phyloP scores from a whole-genome alignment of 2,329 filamentous ascomycete genomes.

The Scytalidium sp. region DNA sequence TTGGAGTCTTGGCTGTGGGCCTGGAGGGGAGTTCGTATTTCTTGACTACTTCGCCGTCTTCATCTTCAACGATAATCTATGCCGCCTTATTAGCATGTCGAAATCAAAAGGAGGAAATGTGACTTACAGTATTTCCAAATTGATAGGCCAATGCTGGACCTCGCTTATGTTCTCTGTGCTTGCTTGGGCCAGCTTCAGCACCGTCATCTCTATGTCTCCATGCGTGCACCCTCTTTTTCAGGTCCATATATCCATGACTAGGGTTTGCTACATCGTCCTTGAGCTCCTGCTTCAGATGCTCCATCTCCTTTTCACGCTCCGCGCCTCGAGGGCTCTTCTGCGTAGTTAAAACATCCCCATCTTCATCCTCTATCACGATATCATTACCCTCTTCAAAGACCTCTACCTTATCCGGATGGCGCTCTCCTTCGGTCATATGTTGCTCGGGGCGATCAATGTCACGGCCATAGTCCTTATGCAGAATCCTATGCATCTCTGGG shows the following conservation, averaged over 20 bases:
- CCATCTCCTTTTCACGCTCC: conserved; percentile 37
- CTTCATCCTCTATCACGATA: conserved; percentile 77
- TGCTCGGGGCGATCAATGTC: conserved; percentile 28
- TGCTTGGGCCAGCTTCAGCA: conserved; percentile 34
- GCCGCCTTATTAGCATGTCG: conserved; percentile 9
- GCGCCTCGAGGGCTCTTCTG: conserved; percentile 38
- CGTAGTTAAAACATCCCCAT: conserved; percentile 80
- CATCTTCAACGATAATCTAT: conserved; percentile 82
- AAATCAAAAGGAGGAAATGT: neutral
- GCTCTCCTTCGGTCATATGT: conserved; percentile 25
- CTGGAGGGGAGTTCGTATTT: conserved; percentile 68
- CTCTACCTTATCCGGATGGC: conserved; percentile 45
- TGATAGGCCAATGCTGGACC: conserved; percentile 82
- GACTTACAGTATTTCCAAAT: conserved; percentile 71
- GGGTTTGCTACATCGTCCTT: conserved; percentile 31
- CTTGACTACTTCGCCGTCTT: conserved; percentile 83
- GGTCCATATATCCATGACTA: conserved; percentile 10
- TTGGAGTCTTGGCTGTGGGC: conserved; percentile 6
- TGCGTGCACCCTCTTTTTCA: conserved; percentile 16
- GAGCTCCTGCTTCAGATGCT: conserved; percentile 36
- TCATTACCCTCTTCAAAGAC: conserved; percentile 79
- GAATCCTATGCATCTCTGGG: conserved; percentile 29
- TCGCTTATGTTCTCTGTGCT: conserved; percentile 43
- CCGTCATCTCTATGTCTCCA: conserved; percentile 34
- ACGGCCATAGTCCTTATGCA: conserved; percentile 28